Evolutionary conservation across 2,329 filamentous ascomycete genomes (phyloP).

Genomic region (Macroventuria anomochaeta): DNA sequence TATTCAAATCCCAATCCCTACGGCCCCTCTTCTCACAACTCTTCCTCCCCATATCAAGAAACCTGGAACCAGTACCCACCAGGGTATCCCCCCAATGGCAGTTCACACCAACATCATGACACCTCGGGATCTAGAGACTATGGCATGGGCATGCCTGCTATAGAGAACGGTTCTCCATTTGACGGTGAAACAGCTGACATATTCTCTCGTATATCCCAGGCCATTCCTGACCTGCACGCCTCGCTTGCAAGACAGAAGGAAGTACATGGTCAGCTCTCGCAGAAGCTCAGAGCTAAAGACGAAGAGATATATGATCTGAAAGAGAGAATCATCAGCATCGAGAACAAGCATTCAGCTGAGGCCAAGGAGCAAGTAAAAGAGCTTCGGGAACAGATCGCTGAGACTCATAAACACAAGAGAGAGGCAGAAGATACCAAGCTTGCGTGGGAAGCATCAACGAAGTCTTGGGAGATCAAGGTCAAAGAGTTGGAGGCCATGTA

Average conservation of each 20-base stretch:
- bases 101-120: slow-evolving; percentile 47
- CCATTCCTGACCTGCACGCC: slow-evolving; percentile 49
- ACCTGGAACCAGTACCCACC: slow-evolving; percentile 46
- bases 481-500: slow-evolving; percentile 52
- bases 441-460: slow-evolving; percentile 42
- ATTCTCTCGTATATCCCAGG: slow-evolving; percentile 48
- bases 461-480: slow-evolving; percentile 53
- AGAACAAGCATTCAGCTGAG: slow-evolving; percentile 59
- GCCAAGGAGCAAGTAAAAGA: slow-evolving; percentile 61
- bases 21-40: slow-evolving; percentile 45
- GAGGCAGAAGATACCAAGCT: slow-evolving; percentile 43
- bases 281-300: slow-evolving; percentile 60
- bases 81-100: slow-evolving; percentile 45
- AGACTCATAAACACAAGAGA: slow-evolving; percentile 53
- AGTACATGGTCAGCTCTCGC: slow-evolving; percentile 59
- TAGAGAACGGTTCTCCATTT: slow-evolving; percentile 42
- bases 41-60: slow-evolving; percentile 47
- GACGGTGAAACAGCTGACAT: slow-evolving; percentile 48
- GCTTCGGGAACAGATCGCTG: slow-evolving; percentile 55
- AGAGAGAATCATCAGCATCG: slow-evolving; percentile 57
- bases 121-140: slow-evolving; percentile 47
- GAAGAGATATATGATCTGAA: slow-evolving; percentile 60
- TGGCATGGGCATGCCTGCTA: slow-evolving; percentile 33
- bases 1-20: slow-evolving; percentile 43
- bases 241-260: slow-evolving; percentile 56